These are phyloP conservation scores for Neurospora crassa DNA, from an alignment of 2,329 filamentous ascomycete genomes.

Conservation along the genomic window DNA sequence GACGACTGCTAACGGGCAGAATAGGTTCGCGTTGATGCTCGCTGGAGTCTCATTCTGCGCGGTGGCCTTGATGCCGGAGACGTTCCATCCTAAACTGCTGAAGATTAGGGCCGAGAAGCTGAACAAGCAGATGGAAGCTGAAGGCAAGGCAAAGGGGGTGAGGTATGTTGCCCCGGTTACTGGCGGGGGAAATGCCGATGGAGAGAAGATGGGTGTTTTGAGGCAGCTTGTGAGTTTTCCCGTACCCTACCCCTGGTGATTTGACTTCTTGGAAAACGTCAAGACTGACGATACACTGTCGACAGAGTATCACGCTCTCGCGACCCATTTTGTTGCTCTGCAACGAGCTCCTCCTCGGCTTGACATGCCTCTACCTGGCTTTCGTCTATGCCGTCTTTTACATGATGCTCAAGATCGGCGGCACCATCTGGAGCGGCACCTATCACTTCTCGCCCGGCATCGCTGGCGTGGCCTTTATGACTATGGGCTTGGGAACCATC, in stretches of 20 bases:
- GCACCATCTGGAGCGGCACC: conserved; percentile 18
- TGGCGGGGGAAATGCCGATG: conserved; percentile 6
- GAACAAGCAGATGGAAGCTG: conserved; percentile 13
- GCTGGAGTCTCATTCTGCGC: conserved; percentile 11
- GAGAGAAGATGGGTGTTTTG: conserved; percentile 11
- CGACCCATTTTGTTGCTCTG: conserved; percentile 22
- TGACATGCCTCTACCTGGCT: conserved; percentile 22
- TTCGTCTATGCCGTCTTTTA: conserved; percentile 26
- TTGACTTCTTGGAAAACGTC: not conserved
- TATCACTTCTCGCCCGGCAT: conserved; percentile 22
- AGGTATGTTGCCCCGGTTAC: conserved; percentile 13
- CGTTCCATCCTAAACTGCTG: conserved; percentile 18
- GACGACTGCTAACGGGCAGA: not conserved
- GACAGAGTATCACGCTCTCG: conserved; percentile 20
- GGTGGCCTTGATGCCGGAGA: conserved; percentile 16
- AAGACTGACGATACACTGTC: not conserved
- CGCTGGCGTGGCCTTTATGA: conserved; percentile 17
- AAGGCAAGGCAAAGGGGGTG: conserved; percentile 1
- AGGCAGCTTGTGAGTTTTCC: conserved; percentile 13
- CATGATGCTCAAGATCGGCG: conserved; percentile 20
- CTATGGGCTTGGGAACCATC: conserved; percentile 20
- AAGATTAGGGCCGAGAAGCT: conserved; percentile 14
- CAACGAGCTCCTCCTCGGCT: conserved; percentile 21
- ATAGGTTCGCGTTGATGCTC: conserved; percentile 11
- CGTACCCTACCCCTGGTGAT: not conserved